Conservation (phyloP, 139 green algal species). For the Zygnema circumcarinatum region DNA sequence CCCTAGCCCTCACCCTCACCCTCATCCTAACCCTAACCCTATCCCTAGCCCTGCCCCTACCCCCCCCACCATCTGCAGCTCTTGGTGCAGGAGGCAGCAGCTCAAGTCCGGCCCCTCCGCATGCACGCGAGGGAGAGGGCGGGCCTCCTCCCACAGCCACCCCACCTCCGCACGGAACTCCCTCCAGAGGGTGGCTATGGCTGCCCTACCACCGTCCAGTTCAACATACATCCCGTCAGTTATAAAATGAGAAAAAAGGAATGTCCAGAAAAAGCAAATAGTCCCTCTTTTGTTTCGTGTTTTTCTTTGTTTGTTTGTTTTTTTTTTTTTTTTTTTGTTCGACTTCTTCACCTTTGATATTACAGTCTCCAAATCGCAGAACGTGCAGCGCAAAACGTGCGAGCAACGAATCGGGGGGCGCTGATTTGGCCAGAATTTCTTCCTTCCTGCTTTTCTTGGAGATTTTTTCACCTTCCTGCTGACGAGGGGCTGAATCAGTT, state of each 20-base stretch:
- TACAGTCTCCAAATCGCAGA: conserved; percentile 47
- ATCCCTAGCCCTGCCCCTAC: background rate
- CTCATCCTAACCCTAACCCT: too few species aligned
- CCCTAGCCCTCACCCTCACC: too few species aligned
- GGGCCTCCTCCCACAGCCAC: conserved; percentile 42
- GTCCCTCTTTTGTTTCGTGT: background rate
- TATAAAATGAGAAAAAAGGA: background rate
- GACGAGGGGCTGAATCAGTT: too few species aligned
- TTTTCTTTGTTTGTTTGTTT: too few species aligned
- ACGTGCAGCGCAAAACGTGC: conserved; percentile 32
- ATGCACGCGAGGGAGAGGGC: conserved; percentile 14
- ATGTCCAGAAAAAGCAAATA: background rate
- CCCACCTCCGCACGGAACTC: conserved; percentile 33
- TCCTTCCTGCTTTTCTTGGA: conserved; percentile 10
- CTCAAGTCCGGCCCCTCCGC: conserved; percentile 22
- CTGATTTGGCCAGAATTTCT: conserved; percentile 24
- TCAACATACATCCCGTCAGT: too few species aligned
- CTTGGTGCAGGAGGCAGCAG: conserved; percentile 48
- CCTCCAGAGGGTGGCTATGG: conserved; percentile 39
- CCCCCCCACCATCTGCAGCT: conserved; percentile 53
- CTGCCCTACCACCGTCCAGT: conserved; percentile 29
- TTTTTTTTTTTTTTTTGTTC: background rate
- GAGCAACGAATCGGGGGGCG: conserved; percentile 39
- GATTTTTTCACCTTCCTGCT: too few species aligned
- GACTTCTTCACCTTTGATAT: conserved; percentile 20